Conservation (phyloP, 495 filamentous ascomycete genomes). For the Viridothelium virens region DNA sequence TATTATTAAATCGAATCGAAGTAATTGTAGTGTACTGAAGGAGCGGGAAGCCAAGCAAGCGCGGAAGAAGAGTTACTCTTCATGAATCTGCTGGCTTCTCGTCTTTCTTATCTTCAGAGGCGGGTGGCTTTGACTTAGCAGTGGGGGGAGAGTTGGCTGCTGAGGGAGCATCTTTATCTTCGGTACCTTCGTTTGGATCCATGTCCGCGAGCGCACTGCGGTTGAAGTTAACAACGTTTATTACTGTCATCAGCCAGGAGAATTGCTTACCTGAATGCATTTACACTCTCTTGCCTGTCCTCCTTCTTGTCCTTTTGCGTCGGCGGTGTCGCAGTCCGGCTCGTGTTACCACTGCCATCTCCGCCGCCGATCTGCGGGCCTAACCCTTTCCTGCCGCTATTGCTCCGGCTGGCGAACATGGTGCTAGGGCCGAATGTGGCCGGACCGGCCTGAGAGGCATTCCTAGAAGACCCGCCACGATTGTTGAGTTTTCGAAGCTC, state of each 20-base stretch:
- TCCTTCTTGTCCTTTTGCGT: conserved; percentile 55
- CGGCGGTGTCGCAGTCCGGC: conserved; percentile 80
- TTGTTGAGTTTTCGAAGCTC: conserved; percentile 71
- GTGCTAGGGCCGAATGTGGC: conserved; percentile 22
- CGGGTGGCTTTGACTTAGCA: conserved; percentile 47
- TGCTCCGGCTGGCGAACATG: conserved; percentile 68
- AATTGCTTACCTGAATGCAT: conserved; percentile 73
- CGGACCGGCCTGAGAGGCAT: conserved; percentile 18
- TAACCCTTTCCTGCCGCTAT: conserved; percentile 69
- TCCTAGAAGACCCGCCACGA: conserved; percentile 35
- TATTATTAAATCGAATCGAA: conserved; percentile 9
- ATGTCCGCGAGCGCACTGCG: conserved; percentile 51
- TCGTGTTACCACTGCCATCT: conserved; percentile 76
- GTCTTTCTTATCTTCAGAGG: conserved; percentile 21
- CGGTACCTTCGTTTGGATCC: conserved; percentile 38
- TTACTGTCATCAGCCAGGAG: conserved; percentile 11
- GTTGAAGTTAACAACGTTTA: conserved; percentile 24
- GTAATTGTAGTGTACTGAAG: neutral
- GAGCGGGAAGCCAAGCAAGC: neutral
- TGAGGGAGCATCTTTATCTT: conserved; percentile 53
- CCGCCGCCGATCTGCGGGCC: conserved; percentile 31
- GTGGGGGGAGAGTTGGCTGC: conserved; percentile 50
- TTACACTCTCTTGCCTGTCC: conserved; percentile 60
- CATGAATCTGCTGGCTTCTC: neutral
- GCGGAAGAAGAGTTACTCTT: neutral